A percentile compares a stretch with the other conserved stretches of the same genome.
Conservation (phyloP, 495 filamentous ascomycete genomes). For the Neurospora sp. region DNA sequence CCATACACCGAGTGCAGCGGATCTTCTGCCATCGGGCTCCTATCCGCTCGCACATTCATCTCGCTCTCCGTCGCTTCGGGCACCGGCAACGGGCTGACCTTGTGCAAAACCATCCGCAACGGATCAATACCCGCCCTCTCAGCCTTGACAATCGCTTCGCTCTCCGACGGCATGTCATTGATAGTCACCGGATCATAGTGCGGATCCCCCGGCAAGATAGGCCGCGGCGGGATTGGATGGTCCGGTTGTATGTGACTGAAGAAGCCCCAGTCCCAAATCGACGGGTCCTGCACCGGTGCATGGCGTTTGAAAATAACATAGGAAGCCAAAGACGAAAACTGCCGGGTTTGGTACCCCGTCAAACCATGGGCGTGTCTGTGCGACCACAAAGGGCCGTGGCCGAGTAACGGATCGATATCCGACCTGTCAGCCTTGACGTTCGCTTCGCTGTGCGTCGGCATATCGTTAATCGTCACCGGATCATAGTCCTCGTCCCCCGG, state of each 20-base stretch:
- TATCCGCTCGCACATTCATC: conserved; percentile 13
- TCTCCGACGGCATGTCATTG: conserved; percentile 19
- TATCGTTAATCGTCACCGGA: conserved; percentile 8
- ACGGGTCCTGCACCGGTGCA: background rate
- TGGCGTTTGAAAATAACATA: too few species aligned
- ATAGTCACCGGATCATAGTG: background rate
- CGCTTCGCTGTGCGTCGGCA: conserved; percentile 20
- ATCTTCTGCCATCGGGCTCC: conserved; percentile 6
- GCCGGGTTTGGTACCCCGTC: background rate
- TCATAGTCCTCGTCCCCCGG: background rate
- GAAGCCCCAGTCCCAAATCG: background rate
- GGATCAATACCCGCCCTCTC: conserved; percentile 12
- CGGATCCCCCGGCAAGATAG: background rate
- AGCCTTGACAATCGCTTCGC: conserved; percentile 18
- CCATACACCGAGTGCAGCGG: conserved; percentile 1
- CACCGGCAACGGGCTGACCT: conserved; percentile 8
- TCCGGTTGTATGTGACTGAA: background rate
- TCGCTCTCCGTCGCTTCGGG: conserved; percentile 14
- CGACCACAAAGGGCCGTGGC: background rate
- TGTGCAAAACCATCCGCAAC: conserved; percentile 12
- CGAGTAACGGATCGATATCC: conserved; percentile 6
- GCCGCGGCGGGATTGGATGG: background rate
- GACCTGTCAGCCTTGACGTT: conserved; percentile 17
- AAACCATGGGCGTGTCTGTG: background rate
- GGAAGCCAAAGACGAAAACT: background rate